Percentiles rank a stretch among this genome's conserved stretches.
phyloP scores from a whole-genome alignment of 2,329 filamentous ascomycete species.

The Monilinia polystroma region DNA sequence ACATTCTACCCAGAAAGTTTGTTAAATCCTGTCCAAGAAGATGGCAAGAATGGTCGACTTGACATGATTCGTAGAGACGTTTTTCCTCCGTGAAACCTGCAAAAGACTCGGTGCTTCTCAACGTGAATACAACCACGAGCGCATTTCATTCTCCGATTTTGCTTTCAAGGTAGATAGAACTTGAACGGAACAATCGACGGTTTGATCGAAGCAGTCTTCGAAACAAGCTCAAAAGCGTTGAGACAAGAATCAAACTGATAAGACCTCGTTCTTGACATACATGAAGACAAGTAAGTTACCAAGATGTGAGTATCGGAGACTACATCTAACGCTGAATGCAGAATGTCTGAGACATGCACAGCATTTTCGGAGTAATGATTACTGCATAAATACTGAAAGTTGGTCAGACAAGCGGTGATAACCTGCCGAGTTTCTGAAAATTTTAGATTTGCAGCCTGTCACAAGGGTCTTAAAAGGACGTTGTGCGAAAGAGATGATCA shows the following conservation, averaged over 20 bases:
- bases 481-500: neutral
- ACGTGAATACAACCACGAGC: slow-evolving; percentile 25
- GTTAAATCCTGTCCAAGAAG: neutral
- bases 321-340: neutral
- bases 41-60: neutral
- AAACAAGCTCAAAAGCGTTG: neutral
- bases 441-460: neutral
- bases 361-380: neutral
- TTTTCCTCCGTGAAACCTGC: slow-evolving; percentile 26
- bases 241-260: neutral
- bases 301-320: neutral
- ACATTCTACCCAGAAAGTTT: slow-evolving; percentile 22
- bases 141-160: neutral
- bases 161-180: neutral
- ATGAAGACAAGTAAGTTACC: neutral
- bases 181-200: neutral
- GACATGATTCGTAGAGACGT: slow-evolving; percentile 22
- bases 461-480: neutral
- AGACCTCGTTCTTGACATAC: neutral
- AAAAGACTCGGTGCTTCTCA: slow-evolving; percentile 20
- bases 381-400: neutral
- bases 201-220: neutral
- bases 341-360: neutral
- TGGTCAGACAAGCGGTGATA: neutral
- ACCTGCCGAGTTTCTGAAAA: neutral